Conservation (phyloP, 2,329 filamentous ascomycete genomes). For the Xylaria sp. region DNA sequence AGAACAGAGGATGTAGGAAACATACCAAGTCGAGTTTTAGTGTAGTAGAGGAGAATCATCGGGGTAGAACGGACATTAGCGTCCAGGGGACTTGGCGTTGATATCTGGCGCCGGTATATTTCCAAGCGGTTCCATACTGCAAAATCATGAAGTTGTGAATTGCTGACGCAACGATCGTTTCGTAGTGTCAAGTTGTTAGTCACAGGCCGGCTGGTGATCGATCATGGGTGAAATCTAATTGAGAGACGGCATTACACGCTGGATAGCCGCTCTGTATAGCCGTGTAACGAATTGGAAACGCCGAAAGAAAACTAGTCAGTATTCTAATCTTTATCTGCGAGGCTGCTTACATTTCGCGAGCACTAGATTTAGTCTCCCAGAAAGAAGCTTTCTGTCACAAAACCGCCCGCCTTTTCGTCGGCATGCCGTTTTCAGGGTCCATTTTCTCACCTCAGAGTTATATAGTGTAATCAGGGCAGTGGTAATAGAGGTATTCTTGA, state of each 20-base stretch:
- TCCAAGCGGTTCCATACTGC: slow-evolving; percentile 15
- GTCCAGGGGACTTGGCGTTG: slow-evolving; percentile 8
- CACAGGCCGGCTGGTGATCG: neutral
- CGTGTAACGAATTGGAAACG: slow-evolving; percentile 39
- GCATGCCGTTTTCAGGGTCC: slow-evolving; percentile 20
- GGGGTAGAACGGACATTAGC: neutral
- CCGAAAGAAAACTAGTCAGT: slow-evolving; percentile 34
- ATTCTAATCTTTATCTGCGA: slow-evolving; percentile 33
- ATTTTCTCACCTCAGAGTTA: slow-evolving; percentile 38
- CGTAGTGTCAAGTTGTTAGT: slow-evolving; percentile 1
- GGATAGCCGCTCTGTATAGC: slow-evolving; percentile 13
- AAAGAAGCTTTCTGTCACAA: slow-evolving; percentile 10
- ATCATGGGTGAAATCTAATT: slow-evolving; percentile 8
- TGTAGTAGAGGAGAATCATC: neutral
- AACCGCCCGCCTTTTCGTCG: slow-evolving; percentile 27
- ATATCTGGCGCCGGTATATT: slow-evolving; percentile 5
- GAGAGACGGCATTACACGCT: neutral
- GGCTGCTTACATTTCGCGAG: slow-evolving; percentile 35
- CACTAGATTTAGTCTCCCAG: slow-evolving; percentile 24
- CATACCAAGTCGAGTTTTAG: neutral
- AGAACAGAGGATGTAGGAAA: neutral
- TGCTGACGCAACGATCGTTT: slow-evolving; percentile 16
- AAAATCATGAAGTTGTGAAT: slow-evolving; percentile 11
- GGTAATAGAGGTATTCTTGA: slow-evolving; percentile 23
- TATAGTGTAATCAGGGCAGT: slow-evolving; percentile 17